Percentiles rank a stretch among this genome's conserved stretches.
These are phyloP conservation scores for Cutaneotrichosporon cutaneum DNA, from an alignment of 1,284 basidiomycete species.

Conservation along the genomic window DNA sequence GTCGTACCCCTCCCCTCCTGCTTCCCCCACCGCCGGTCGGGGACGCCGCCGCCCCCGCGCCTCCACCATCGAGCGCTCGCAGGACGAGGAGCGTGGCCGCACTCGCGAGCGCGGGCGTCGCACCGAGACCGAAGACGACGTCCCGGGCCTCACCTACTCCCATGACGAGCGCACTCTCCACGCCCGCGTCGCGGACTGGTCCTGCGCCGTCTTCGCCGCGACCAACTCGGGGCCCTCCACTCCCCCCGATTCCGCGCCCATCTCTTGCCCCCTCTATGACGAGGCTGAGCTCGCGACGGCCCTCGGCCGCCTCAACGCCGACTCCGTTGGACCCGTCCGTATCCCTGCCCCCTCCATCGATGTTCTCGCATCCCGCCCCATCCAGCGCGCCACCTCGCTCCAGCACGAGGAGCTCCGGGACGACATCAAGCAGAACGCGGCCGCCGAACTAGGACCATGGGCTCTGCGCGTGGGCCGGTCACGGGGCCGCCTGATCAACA, in stretches of 20 bases:
- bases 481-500: constrained; percentile 13
- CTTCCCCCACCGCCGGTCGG: background rate
- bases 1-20: constrained; percentile 6
- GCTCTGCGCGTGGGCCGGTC: constrained; percentile 9
- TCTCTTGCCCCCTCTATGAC: background rate
- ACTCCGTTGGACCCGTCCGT: background rate
- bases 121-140: constrained; percentile 1
- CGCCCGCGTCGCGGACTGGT: constrained; percentile 10
- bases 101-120: constrained; percentile 7
- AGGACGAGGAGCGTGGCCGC: constrained; percentile 5
- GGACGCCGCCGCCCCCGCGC: constrained; percentile 7
- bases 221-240: constrained; percentile 3
- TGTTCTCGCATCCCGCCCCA: background rate
- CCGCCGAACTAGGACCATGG: constrained; percentile 14
- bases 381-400: background rate
- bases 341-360: background rate
- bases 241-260: background rate
- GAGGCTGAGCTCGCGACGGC: background rate
- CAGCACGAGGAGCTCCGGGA: background rate
- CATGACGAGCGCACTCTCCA: constrained; percentile 6
- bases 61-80: background rate
- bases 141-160: background rate
- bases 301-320: constrained; percentile 8
- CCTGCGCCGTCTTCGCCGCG: constrained; percentile 10
- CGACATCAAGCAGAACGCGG: background rate